Base-by-base conservation (phyloP, 495 filamentous ascomycete species). In the Penicillium chermesinum region DNA sequence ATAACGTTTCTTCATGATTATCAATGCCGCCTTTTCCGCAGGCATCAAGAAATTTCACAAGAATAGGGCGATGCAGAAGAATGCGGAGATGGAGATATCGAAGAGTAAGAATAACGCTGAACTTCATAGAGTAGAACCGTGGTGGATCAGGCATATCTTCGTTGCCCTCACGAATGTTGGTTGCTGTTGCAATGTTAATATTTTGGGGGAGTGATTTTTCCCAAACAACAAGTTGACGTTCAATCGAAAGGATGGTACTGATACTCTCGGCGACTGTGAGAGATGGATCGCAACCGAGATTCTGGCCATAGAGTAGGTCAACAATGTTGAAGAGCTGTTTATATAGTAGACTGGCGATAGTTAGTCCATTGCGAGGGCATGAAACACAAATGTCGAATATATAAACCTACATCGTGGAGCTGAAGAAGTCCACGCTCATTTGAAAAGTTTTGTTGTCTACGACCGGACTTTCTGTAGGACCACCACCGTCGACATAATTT, bases 31-130 rank as follows among this genome's bases (percentile, higher is more conserved):
- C 53, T 39, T 61, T 53, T 2, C 63, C 63, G 20, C 62, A 56
- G 12, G 53, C 46, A 3, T 52, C 55, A n/a, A 66, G 49, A 35
- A 72, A 67, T 45, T 64, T 65, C 14, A 69, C 67, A 10, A 70
- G 62, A 30, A 72, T 52, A 17, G 66, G 66, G 2, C 70, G 53
- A 40, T 73, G 70, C 12, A 73, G 46, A 4, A 73, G 50, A 13
- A 68, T 48, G 13, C 61, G 57, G 4, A 70, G 53, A 32, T 73
- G 69, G 15, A 59, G 52, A 46, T 72, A 71, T 15, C 70, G 53
- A 20, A 73, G 22, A 5, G 57, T 59, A 7, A 73, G 30, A 10
- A 73, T 67, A 13, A 69, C 65, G 3, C 59, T 27, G 50, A 66
- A 62, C 48, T 49, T 59, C 46, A 41, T 50, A 1, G 52, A 41